Percentiles rank a stretch among this genome's conserved stretches.
These are phyloP conservation scores for Monosporascus sp. DNA, from an alignment of 2,329 filamentous ascomycete genomes.

Conservation along the genomic window DNA sequence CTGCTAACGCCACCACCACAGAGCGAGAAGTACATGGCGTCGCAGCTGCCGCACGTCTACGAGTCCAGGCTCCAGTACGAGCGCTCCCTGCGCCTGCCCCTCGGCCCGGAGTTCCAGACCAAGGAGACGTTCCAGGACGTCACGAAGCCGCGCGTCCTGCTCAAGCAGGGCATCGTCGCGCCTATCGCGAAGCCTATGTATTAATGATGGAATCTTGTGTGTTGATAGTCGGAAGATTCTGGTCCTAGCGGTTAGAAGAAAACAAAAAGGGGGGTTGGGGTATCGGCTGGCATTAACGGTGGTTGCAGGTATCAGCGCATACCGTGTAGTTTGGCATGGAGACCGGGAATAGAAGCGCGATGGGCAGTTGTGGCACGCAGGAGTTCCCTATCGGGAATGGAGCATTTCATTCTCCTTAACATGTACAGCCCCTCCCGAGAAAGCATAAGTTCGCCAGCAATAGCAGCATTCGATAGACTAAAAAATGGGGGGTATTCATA, in stretches of 20 bases:
- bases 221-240: too few relatives aligned
- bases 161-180: constrained; percentile 86
- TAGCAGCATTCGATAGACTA: too few relatives aligned
- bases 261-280: not conserved
- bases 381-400: too few relatives aligned
- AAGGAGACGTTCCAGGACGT: constrained; percentile 88
- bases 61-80: constrained; percentile 88
- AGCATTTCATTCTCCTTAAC: too few relatives aligned
- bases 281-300: too few relatives aligned
- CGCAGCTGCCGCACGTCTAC: constrained; percentile 80
- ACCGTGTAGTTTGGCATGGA: too few relatives aligned
- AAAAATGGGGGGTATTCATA: not conserved
- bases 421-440: too few relatives aligned
- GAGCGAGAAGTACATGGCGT: constrained; percentile 84
- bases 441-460: too few relatives aligned
- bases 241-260: too few relatives aligned
- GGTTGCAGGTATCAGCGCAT: too few relatives aligned
- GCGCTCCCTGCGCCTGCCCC: constrained; percentile 74
- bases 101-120: constrained; percentile 94
- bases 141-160: constrained; percentile 81
- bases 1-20: constrained; percentile 27
- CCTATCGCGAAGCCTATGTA: constrained; percentile 73
- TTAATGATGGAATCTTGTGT: constrained; percentile 3
- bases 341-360: too few relatives aligned
- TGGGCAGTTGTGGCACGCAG: too few relatives aligned